Percentiles rank a stretch among this genome's conserved stretches.
Evolutionary conservation across 805 yeast species (phyloP).

Genomic region (Nakazawaea wyomingensis): DNA sequence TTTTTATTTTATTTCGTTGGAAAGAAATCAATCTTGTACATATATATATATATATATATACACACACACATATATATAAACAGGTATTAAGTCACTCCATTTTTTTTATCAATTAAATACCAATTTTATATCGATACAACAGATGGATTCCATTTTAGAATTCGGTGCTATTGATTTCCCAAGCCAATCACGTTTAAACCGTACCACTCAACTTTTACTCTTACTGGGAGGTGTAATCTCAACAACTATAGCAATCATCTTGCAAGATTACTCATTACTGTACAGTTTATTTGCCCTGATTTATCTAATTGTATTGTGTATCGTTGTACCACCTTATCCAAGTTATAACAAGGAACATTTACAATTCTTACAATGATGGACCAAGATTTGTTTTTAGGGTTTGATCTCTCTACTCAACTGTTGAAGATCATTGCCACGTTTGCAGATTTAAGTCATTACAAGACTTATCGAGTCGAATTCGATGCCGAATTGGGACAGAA

Average conservation of each 20-base stretch:
- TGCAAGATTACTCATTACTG: constrained; percentile 37
- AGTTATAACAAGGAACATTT: constrained; percentile 44
- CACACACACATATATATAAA: too few species aligned
- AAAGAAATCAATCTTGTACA: not conserved
- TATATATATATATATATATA: not conserved
- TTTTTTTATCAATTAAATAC: too few species aligned
- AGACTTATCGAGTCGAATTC: constrained; percentile 64
- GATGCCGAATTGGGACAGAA: constrained; percentile 51
- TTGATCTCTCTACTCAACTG: constrained; percentile 89
- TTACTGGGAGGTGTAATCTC: constrained; percentile 31
- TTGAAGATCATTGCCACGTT: constrained; percentile 68
- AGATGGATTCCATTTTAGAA: constrained; percentile 8
- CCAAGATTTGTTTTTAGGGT: constrained; percentile 50
- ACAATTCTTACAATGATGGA: constrained; percentile 36
- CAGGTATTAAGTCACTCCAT: too few species aligned
- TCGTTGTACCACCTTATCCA: constrained; percentile 57
- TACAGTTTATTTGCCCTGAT: constrained; percentile 32
- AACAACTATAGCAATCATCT: constrained; percentile 41
- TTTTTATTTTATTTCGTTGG: not conserved
- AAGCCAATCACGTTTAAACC: constrained; percentile 45
- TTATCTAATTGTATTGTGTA: constrained; percentile 21
- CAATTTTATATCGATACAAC: not conserved
- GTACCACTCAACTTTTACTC: constrained; percentile 22
- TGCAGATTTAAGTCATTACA: constrained; percentile 44
- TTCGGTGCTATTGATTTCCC: constrained; percentile 40